Percentiles rank a stretch among this genome's conserved stretches.
phyloP scores from a whole-genome alignment of 441 rosid genomes.

The Populus hybrid region DNA sequence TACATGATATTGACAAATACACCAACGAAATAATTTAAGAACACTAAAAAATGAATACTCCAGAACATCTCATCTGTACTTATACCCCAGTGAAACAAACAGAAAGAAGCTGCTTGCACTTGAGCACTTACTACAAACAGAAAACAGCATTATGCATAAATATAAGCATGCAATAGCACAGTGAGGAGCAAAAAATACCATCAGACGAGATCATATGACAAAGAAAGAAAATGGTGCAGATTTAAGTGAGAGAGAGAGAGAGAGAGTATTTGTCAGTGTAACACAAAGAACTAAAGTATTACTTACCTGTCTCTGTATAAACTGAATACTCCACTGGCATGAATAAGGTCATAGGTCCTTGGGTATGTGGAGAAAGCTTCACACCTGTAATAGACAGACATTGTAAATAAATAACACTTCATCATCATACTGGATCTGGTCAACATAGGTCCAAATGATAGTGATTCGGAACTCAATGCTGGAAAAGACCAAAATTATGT shows the following conservation, averaged over 20 bases:
- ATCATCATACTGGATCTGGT: neutral
- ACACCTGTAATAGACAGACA: constrained; percentile 54
- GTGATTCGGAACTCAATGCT: constrained; percentile 9
- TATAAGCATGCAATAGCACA: neutral
- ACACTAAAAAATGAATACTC: neutral
- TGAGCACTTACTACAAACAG: neutral
- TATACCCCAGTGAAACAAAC: neutral
- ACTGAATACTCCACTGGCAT: constrained; percentile 81
- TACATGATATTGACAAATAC: neutral
- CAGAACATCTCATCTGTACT: neutral
- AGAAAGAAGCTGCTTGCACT: neutral
- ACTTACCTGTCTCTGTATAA: constrained; percentile 69
- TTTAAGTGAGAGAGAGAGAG: too few relatives aligned
- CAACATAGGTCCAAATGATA: neutral
- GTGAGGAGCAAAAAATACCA: neutral
- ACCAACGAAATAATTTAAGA: neutral
- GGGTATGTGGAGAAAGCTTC: constrained; percentile 98
- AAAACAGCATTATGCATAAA: neutral
- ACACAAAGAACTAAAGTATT: constrained; percentile 6
- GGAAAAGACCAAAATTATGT: neutral
- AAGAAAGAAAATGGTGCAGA: constrained; percentile 6
- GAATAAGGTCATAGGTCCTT: constrained; percentile 88
- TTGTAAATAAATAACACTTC: neutral
- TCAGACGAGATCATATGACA: neutral
- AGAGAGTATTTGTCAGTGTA: neutral